These are phyloP conservation scores for Coemansia sp. DNA, from an alignment of 192 early-diverging fungal species.

Conservation along the genomic window DNA sequence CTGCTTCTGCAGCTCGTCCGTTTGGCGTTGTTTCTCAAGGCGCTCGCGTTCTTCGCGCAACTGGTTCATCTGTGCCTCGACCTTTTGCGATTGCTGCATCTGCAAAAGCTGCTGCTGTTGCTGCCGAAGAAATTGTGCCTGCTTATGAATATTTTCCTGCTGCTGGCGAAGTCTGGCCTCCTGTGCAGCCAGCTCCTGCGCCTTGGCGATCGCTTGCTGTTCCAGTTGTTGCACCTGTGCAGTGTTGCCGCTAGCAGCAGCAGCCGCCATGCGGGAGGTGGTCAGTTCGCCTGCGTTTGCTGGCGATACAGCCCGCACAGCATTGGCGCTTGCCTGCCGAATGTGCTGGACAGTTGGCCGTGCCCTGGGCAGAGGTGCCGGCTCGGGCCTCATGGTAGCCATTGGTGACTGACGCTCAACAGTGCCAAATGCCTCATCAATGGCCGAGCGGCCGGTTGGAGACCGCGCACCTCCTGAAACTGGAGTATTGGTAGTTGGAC, in stretches of 20 bases:
- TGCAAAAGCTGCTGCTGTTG: conserved; percentile 51
- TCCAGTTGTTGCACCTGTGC: conserved; percentile 42
- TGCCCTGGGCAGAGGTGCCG: conserved; percentile 25
- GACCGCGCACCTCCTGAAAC: background rate
- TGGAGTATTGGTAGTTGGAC: conserved; percentile 10
- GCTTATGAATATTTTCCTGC: conserved; percentile 49
- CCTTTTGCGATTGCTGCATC: conserved; percentile 53
- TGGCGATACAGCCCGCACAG: background rate
- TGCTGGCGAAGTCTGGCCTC: conserved; percentile 44
- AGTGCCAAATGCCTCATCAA: conserved; percentile 37
- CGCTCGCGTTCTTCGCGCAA: conserved; percentile 45
- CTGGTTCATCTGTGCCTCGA: conserved; percentile 51
- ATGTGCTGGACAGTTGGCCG: conserved; percentile 24
- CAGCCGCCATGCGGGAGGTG: conserved; percentile 38
- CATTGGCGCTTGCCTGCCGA: conserved; percentile 4
- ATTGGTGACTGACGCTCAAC: conserved; percentile 1
- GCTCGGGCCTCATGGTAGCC: conserved; percentile 6
- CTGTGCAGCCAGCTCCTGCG: conserved; percentile 46
- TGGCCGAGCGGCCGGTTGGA: conserved; percentile 3
- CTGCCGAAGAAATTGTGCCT: conserved; percentile 46
- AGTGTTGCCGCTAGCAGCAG: conserved; percentile 47
- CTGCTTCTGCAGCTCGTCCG: conserved; percentile 41
- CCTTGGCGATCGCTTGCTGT: conserved; percentile 39
- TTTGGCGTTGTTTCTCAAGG: conserved; percentile 44
- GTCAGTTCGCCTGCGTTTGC: conserved; percentile 32